These are phyloP conservation scores for Ganoderma boninense DNA, from an alignment of 1,284 basidiomycete genomes.

Conservation along the genomic window DNA sequence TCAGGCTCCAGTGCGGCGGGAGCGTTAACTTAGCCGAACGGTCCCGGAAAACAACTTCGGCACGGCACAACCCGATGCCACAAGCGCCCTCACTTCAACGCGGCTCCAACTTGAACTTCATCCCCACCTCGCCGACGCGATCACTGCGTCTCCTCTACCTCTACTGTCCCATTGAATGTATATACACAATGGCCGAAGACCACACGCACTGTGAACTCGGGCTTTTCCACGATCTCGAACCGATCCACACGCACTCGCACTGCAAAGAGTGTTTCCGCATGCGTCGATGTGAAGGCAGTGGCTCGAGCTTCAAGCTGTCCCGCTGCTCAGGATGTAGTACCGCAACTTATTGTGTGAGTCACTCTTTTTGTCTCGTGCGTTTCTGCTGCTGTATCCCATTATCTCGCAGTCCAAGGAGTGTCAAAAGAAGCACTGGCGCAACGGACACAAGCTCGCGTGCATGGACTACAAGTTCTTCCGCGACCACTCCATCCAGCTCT, in stretches of 20 bases:
- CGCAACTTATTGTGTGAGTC: slow-evolving; percentile 4
- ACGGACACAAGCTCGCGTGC: slow-evolving; percentile 10
- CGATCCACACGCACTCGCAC: slow-evolving; percentile 16
- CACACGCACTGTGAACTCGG: slow-evolving; percentile 13
- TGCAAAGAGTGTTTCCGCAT: slow-evolving; percentile 21
- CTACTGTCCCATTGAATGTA: too few relatives aligned
- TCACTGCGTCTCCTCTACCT: not conserved
- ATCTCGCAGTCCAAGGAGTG: slow-evolving; percentile 10
- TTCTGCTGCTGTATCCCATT: not conserved
- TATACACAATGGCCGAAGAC: not conserved
- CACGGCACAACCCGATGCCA: not conserved
- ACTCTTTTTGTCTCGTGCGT: not conserved
- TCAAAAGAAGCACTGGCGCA: slow-evolving; percentile 12
- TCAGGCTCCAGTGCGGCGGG: too few relatives aligned
- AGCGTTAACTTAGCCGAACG: too few relatives aligned
- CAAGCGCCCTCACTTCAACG: too few relatives aligned
- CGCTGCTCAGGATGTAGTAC: not conserved
- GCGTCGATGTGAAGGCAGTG: slow-evolving; percentile 15
- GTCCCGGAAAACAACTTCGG: not conserved
- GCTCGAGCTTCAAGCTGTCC: not conserved
- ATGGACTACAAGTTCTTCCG: not conserved
- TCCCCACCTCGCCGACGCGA: not conserved
- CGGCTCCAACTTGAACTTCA: not conserved
- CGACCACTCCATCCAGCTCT: slow-evolving; percentile 4
- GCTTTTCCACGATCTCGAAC: slow-evolving; percentile 10